Evolutionary conservation across 352 stramenopile genomes (phyloP), one percentile per base, ranked within the genome.

Genomic region (Pythium vanterpoolii): DNA sequence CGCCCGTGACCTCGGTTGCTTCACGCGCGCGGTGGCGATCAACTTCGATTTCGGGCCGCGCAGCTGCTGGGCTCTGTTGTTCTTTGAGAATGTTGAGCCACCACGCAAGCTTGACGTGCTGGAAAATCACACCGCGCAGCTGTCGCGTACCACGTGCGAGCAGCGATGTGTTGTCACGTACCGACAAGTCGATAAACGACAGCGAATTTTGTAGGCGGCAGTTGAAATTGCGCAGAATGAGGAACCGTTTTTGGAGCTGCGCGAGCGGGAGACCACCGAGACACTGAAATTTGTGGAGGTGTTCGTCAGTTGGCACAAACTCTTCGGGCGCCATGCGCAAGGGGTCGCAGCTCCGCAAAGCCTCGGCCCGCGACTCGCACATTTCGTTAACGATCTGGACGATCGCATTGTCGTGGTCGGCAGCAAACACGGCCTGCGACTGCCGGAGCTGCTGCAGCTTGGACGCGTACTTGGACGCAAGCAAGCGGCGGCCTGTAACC

Each of bases 211-310:
- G 86, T 5, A 96, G 64, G 2, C 86, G 74, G 40, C 83, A 91
- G 59, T 96, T 96, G 34, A 96, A 94, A 56, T 94, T 96, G 24
- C 86, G 81, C 36, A 96, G 52, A 46, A 96, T 85, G 34, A 96
- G 66, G 66, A 96, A 94, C 8, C 86, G 84, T 38, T 76, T 80
- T 56, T 92, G 85, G 0, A 96, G 64, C 4, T 80, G 66, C 23
- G 70, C 58, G 3, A 94, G 63, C 6, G 83, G 65, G 21, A 94
- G 51, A 1, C 50, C 68, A 4, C 58, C 54, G 26, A 96, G 61
- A 27, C 66, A 75, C 9, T 74, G 68, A 39, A 81, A 88, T 1
- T 60, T 63, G 4, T 77, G 72, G 4, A 93, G 45, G 45, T 92
- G 80, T 26, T 91, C 81, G 23, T 87, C 72, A 4, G 72, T 85